Conservation (phyloP, 1,284 basidiomycete genomes). For the Golubevia sp. region DNA sequence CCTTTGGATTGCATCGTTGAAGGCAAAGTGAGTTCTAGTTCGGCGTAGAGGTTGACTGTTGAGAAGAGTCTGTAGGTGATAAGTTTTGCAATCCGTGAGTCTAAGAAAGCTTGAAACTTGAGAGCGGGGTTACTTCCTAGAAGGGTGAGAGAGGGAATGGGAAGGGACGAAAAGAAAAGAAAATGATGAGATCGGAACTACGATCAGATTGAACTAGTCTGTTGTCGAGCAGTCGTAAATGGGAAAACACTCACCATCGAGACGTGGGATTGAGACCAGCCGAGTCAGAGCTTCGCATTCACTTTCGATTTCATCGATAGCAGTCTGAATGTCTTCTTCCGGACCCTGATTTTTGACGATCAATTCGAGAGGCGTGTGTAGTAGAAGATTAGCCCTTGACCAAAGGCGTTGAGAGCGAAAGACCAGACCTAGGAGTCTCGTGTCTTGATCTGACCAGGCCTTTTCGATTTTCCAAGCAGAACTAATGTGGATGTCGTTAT, state of each 20-base stretch:
- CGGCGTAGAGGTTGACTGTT: conserved; percentile 13
- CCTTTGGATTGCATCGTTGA: no score
- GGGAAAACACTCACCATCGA: conserved; percentile 15
- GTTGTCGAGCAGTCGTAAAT: neutral
- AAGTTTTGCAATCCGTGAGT: conserved; percentile 24
- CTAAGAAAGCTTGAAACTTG: conserved; percentile 27
- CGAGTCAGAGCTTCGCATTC: conserved; percentile 26
- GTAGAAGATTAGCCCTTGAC: conserved; percentile 1
- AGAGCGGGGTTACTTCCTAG: conserved; percentile 26
- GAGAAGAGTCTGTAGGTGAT: conserved; percentile 31
- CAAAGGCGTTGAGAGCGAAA: no score
- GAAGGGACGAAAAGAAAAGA: no score
- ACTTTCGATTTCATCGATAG: conserved; percentile 36
- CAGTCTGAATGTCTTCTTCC: conserved; percentile 38
- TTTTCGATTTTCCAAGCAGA: conserved; percentile 32
- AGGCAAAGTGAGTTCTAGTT: conserved; percentile 21
- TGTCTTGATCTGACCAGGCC: conserved; percentile 14
- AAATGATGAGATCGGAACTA: no score
- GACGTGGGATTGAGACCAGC: conserved; percentile 20
- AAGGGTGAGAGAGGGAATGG: no score
- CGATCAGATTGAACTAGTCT: neutral
- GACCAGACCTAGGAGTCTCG: no score
- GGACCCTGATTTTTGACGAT: conserved; percentile 29
- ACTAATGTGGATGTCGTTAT: conserved; percentile 37
- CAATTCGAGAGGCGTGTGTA: conserved; percentile 37